Evolutionary conservation across 139 green algal genomes (phyloP).

Genomic region (Yamagishiella unicocca): DNA sequence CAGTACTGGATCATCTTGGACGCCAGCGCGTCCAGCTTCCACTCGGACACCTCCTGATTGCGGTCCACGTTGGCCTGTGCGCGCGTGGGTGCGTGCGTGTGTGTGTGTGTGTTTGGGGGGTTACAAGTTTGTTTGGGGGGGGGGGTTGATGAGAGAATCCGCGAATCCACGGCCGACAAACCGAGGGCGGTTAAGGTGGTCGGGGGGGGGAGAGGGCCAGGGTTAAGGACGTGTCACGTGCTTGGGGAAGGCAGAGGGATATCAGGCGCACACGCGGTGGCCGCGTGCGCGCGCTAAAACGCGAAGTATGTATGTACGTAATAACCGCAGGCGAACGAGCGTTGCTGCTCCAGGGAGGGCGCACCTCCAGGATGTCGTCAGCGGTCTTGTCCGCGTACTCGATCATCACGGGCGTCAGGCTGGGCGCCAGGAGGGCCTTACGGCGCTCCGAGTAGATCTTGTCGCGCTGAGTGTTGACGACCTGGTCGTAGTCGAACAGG

Average conservation of each 20-base stretch:
- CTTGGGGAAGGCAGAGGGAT: too few relatives aligned
- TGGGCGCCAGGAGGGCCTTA: constrained; percentile 78
- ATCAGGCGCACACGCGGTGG: too few relatives aligned
- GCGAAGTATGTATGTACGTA: too few relatives aligned
- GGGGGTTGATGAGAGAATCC: neutral
- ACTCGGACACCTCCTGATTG: constrained; percentile 76
- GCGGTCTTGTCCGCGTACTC: constrained; percentile 96
- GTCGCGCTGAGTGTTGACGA: constrained; percentile 98
- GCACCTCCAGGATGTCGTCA: constrained; percentile 97
- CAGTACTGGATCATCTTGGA: constrained; percentile 98
- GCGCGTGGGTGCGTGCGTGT: neutral
- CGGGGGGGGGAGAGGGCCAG: neutral
- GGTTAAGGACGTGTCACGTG: neutral
- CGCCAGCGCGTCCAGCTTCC: constrained; percentile 87
- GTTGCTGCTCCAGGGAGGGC: too few relatives aligned
- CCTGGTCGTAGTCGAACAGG: constrained; percentile 98
- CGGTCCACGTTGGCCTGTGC: constrained; percentile 56
- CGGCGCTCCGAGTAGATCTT: constrained; percentile 93
- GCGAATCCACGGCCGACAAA: too few relatives aligned
- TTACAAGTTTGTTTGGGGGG: too few relatives aligned
- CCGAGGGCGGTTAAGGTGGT: too few relatives aligned
- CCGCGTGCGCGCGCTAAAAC: too few relatives aligned
- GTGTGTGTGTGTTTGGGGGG: too few relatives aligned
- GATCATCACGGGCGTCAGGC: constrained; percentile 84
- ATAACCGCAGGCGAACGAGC: too few relatives aligned